Evolutionary conservation across 148 eudicot species (phyloP).

Genomic region (Salicornia ramosissima): DNA sequence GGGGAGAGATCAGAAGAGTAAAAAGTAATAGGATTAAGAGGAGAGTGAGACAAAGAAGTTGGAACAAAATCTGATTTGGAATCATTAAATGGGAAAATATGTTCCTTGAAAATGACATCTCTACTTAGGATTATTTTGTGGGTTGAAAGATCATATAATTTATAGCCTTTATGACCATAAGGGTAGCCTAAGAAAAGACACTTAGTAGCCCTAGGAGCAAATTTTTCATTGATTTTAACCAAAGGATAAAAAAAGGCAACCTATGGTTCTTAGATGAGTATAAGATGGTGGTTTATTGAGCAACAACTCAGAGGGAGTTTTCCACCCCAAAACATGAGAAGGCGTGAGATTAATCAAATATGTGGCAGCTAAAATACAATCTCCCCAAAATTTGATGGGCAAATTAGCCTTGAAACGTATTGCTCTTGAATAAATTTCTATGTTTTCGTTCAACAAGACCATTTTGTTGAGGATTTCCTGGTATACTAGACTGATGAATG

Average conservation of each 20-base stretch:
- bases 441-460: neutral
- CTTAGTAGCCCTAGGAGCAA: neutral
- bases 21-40: no score
- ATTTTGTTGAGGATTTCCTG: neutral
- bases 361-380: neutral
- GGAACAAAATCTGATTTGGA: no score
- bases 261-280: neutral
- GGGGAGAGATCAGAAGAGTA: no score
- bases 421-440: no score
- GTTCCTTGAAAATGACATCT: no score
- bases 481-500: neutral
- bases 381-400: neutral
- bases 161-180: neutral
- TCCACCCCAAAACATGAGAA: neutral
- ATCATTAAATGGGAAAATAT: no score
- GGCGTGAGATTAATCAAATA: neutral
- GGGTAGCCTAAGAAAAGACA: neutral
- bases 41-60: no score
- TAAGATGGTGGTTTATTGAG: neutral
- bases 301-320: neutral
- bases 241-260: constrained; percentile 3
- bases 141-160: no score
- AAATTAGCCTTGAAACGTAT: neutral
- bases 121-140: no score
- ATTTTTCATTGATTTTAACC: neutral